phyloP scores from a whole-genome alignment of 108 stramenopile genomes.

The Nannochloropsis granulata region DNA sequence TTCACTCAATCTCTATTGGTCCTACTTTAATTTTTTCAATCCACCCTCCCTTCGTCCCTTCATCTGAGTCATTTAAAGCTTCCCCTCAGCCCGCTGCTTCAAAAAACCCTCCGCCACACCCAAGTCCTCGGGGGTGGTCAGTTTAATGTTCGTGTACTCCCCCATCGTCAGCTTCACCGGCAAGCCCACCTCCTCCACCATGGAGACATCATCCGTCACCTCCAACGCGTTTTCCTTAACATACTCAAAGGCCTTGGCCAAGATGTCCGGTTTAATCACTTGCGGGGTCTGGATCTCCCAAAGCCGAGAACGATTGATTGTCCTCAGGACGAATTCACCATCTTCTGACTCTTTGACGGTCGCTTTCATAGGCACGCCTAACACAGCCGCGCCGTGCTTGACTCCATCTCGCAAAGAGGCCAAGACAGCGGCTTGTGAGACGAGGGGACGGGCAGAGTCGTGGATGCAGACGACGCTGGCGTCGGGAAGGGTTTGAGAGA shows the following conservation, averaged over 20 bases:
- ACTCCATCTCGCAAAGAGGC: slow-evolving; percentile 8
- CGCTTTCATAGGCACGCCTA: slow-evolving; percentile 89
- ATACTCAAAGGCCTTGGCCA: slow-evolving; percentile 58
- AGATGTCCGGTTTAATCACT: slow-evolving; percentile 57
- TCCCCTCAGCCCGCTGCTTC: slow-evolving; percentile 31
- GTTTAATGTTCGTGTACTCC: slow-evolving; percentile 89
- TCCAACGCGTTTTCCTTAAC: slow-evolving; percentile 58
- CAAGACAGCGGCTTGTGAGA: slow-evolving; percentile 8
- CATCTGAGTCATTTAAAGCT: neutral
- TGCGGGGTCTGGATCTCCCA: slow-evolving; percentile 91
- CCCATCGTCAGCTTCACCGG: slow-evolving; percentile 77
- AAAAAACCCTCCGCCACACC: slow-evolving; percentile 70
- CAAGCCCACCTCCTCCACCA: slow-evolving; percentile 75
- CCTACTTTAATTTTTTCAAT: no score
- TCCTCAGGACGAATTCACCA: slow-evolving; percentile 49
- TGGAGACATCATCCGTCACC: slow-evolving; percentile 85
- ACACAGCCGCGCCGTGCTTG: slow-evolving; percentile 63
- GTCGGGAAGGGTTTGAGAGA: slow-evolving; percentile 34
- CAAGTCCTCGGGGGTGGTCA: slow-evolving; percentile 90
- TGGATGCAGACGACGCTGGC: slow-evolving; percentile 59
- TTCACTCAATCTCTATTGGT: no score
- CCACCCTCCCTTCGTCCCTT: neutral
- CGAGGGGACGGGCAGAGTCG: slow-evolving; percentile 77
- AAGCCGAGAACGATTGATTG: slow-evolving; percentile 60
- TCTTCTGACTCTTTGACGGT: slow-evolving; percentile 83